These are phyloP conservation scores for Millerozyma acaciae DNA, from an alignment of 805 yeast species.

Conservation along the genomic window DNA sequence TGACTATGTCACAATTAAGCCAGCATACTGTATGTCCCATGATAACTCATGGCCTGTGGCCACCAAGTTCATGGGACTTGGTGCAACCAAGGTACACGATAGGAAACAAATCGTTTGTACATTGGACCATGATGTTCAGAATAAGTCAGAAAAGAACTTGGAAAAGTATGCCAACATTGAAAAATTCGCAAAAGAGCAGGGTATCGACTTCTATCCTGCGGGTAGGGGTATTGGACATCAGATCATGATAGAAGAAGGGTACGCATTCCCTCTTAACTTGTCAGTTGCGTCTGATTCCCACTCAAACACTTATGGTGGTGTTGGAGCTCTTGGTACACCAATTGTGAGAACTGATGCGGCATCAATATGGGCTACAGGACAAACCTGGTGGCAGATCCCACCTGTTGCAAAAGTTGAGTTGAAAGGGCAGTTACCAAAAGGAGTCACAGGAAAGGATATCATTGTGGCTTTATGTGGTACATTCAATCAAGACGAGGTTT, in stretches of 20 bases:
- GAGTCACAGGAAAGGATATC: constrained; percentile 94
- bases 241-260: constrained; percentile 98
- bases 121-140: constrained; percentile 96
- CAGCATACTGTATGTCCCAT: constrained; percentile 98
- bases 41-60: constrained; percentile 99
- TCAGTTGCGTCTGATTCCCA: constrained; percentile 98
- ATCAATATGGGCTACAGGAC: constrained; percentile 98
- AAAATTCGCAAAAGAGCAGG: constrained; percentile 83
- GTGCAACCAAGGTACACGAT: constrained; percentile 79
- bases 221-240: constrained; percentile 99
- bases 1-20: constrained; percentile 91
- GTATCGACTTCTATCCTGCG: constrained; percentile 95
- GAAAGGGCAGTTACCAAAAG: constrained; percentile 73
- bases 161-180: constrained; percentile 86
- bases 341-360: constrained; percentile 99
- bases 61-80: constrained; percentile 89
- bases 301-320: constrained; percentile 96
- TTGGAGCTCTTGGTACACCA: constrained; percentile 95
- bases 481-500: constrained; percentile 87
- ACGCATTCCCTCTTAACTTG: constrained; percentile 89
- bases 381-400: constrained; percentile 99
- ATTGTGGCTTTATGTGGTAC: constrained; percentile 94
- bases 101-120: constrained; percentile 93
- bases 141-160: constrained; percentile 82
- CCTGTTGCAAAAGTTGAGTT: constrained; percentile 95